Evolutionary conservation across 257 asterid species (phyloP), one percentile per base, ranked within the genome.

Genomic region (Rubia yunnanensis): DNA sequence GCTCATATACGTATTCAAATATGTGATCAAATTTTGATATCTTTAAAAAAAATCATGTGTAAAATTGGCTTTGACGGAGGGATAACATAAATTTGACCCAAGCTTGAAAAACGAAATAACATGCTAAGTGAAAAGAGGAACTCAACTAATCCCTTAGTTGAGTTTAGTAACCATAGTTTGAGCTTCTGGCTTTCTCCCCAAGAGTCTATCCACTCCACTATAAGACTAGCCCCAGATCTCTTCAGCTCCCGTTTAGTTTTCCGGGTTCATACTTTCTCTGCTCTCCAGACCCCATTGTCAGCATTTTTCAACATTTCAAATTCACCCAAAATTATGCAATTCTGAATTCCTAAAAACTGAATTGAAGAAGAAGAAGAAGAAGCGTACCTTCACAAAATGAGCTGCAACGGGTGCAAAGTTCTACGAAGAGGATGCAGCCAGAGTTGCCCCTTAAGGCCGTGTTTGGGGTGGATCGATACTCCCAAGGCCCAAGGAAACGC

Each of bases 341-440:
- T 41, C 30, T 7, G 28, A 17, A 41, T 4, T 5, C 5, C 18
- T 4, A 14, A 20, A 53, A 34, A 28, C 0, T 26, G 35, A 55
- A 55, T 4, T 5, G 13, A 38, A 38, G 14, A 3, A 14, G 52
- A 44, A n/a, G n/a, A n/a, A n/a, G n/a, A 7, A 24, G n/a, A 23
- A 8, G 5, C 27, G 28, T 57, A 44, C n/a, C 22, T 13, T 32
- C 48, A 23, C 23, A 55, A 72, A 62, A 89, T 92, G 99, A 92
- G 97, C 82, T 92, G 99, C 88, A 92, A 83, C 66, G 99, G 97
- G 0, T 92, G 99, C 81, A 73, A 95, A 73, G 91, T 86, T 24
- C 71, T 92, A 3, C 70, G 99, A 57, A 76, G 87, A 78, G 86
- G 99, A 3, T 92, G 99, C 88, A 77, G 78, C 63, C 86, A 81